Evolutionary conservation across 371 early-diverging fungal species (phyloP).

Genomic region (Mucor racemosus): DNA sequence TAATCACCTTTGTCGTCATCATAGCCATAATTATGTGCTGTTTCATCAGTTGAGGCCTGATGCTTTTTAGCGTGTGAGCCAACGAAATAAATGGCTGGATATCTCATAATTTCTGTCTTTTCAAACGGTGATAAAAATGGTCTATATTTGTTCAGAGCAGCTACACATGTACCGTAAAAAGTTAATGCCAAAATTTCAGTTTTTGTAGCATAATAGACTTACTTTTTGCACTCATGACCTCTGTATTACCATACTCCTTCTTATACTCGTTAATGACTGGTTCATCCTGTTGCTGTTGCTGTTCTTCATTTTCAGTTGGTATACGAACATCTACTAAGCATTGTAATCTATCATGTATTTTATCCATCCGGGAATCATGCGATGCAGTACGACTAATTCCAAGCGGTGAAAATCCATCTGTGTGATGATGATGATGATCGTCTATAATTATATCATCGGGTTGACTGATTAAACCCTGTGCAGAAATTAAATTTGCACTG

Average conservation of each 20-base stretch:
- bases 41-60: conserved; percentile 50
- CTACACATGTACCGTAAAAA: conserved; percentile 14
- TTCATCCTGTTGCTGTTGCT: conserved; percentile 1
- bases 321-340: conserved; percentile 17
- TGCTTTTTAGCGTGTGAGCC: conserved; percentile 73
- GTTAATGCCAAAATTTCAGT: neutral
- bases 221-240: conserved; percentile 22
- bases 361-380: conserved; percentile 16
- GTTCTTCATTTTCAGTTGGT: neutral
- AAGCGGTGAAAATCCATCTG: neutral
- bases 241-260: conserved; percentile 15
- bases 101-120: conserved; percentile 79
- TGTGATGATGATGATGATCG: neutral
- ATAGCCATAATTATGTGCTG: conserved; percentile 66
- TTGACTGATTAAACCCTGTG: conserved; percentile 35
- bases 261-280: conserved; percentile 9
- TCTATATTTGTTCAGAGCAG: conserved; percentile 54
- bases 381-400: neutral
- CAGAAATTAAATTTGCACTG: conserved; percentile 29
- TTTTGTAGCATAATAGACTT: neutral
- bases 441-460: conserved; percentile 15
- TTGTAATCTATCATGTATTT: conserved; percentile 33
- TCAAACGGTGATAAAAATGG: conserved; percentile 75
- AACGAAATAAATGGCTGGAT: conserved; percentile 80
- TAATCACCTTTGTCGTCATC: conserved; percentile 85